Evolutionary conservation across 371 early-diverging fungal species (phyloP), one percentile per base, ranked within the genome.

Genomic region (Encephalitozoon romaleae): DNA sequence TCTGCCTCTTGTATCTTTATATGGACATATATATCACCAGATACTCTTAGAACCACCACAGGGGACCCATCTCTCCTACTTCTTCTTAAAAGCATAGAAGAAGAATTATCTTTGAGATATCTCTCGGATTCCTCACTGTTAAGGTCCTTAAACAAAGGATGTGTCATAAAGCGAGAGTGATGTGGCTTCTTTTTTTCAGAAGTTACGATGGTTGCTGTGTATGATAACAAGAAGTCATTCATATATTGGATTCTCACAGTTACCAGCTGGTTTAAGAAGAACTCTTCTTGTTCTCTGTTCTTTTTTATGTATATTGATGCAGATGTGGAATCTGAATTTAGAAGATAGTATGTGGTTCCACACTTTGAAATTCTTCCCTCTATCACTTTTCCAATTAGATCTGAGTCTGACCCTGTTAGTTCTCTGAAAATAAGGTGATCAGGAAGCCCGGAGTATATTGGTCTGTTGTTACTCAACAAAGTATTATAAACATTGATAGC

Each of bases 361-460:
- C 39, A 54, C 28, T 71, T 75, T 9, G 51, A 26, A 25, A 81
- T 70, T 21, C 26, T 74, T 25, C 78, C 82, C 53, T 64, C 63
- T 41, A 53, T 26, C 38, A 38, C 39, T 32, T 77, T 43, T 32
- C 68, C 52, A 28, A 68, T 42, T 25, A 66, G 51, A 28, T 25
- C 47, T 38, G 34, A 32, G 28, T 54, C 32, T 43, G 18, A 42
- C 52, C 30, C 55, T 15, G 39, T 52, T 21, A 76, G 15, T 32
- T 81, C 76, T 43, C 72, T 32, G 67, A 78, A 81, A 23, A 81
- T 38, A 34, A 69, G 52, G 21, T 9, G 12, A 65, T 81, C 79
- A 67, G 71, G 41, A n/a, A 54, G 38, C 2, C 79, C 82, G 11
- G 51, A 39, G 67, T 76, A 81, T 65, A 32, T 53, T 2, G 59